Base-by-base conservation (phyloP, 805 yeast species). In the Hanseniaspora lachancei region DNA sequence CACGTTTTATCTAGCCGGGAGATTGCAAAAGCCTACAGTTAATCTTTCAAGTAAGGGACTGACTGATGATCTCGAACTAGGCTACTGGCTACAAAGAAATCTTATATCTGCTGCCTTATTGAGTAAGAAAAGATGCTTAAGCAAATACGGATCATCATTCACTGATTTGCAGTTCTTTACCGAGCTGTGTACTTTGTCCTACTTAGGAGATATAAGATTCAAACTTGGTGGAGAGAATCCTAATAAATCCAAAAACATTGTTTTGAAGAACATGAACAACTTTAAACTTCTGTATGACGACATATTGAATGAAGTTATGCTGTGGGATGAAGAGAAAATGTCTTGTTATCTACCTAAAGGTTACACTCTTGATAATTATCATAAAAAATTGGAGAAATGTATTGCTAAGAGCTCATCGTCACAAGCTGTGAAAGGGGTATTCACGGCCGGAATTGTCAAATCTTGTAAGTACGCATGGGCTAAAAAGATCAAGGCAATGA, bases 161-260 rank as follows among this genome's bases (percentile, higher is more conserved):
- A 74, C 78, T 50, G 88, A 82, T 60, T 67, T 70, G n/a, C 78
- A 82, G 40, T 76, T 93, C 38, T 93, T 82, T 70, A 79, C 78
- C 63, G 81, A 80, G 60, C 84, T 93, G 47, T 83, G 97, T 0
- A 78, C 80, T 15, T 69, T 93, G 18, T 86, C 96, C 21, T 93
- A 93, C 65, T 70, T 81, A 67, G 98, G 98, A 20, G 98, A 93
- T 66, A 83, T 89, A 32, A 78, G 98, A 61, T 82, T 88, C 77
- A 72, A 75, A 44, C 72, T 89, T 32, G 86, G 87, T 10, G 97
- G 96, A 1, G 98, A 93, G 67, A 86, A 93, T 66, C 96, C 97
- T 5, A 75, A 82, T 62, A 93, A 93, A 68, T 86, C 89, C 42
- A 72, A 74, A 49, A 93, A 93, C 66, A 93, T 93, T 59, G 97